Evolutionary conservation across 2,329 filamentous ascomycete species (phyloP).

Genomic region (Colletotrichum lentis): DNA sequence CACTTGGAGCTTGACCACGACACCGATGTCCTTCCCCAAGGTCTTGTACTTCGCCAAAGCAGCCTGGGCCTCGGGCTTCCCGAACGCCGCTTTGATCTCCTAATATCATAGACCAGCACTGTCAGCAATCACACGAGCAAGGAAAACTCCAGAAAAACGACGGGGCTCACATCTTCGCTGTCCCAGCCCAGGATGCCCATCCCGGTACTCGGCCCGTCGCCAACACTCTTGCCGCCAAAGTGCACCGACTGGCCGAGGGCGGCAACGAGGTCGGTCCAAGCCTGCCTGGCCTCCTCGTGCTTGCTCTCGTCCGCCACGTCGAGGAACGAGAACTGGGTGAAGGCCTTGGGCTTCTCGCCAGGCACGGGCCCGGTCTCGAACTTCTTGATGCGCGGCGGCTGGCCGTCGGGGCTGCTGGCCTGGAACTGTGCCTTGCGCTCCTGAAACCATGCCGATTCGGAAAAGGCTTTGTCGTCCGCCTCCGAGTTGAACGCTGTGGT

Average conservation of each 20-base stretch:
- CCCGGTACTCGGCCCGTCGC: constrained; percentile 13
- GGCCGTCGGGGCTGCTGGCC: background rate
- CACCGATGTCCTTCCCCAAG: constrained; percentile 11
- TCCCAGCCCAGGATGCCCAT: constrained; percentile 31
- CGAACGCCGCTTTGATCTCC: constrained; percentile 20
- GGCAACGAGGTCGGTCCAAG: constrained; percentile 23
- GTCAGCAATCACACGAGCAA: background rate
- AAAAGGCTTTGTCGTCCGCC: constrained; percentile 25
- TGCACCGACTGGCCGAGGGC: constrained; percentile 12
- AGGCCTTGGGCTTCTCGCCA: constrained; percentile 10
- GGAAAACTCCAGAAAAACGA: too few species aligned
- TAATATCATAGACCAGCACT: rapidly evolving
- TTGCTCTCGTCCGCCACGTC: constrained; percentile 25
- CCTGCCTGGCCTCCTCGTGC: constrained; percentile 26
- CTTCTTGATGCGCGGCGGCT: constrained; percentile 23
- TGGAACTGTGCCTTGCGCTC: constrained; percentile 11
- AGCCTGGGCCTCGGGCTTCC: constrained; percentile 29
- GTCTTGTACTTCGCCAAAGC: constrained; percentile 24
- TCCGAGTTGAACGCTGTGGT: constrained; percentile 17
- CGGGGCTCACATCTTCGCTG: constrained; percentile 19
- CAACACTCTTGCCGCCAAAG: constrained; percentile 20
- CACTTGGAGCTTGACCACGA: constrained; percentile 27
- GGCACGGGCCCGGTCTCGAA: constrained; percentile 25
- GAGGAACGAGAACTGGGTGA: constrained; percentile 20
- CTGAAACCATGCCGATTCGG: constrained; percentile 25